Base-by-base conservation (phyloP, 169 alveolate species). In the Plasmodium gallinaceum region DNA sequence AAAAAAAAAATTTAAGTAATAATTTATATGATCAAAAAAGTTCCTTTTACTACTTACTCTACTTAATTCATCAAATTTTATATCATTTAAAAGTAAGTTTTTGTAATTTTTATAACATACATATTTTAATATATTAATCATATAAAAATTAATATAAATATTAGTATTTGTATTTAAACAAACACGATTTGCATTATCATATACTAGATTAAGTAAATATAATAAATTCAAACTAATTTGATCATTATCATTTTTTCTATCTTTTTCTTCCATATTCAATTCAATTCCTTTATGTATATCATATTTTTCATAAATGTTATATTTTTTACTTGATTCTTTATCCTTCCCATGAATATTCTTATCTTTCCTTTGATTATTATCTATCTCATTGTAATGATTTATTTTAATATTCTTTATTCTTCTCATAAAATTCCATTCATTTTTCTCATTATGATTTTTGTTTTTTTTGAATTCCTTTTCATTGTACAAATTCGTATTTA, bases 131-230 rank as follows among this genome's bases (percentile, higher is more conserved):
- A 80, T 80, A 39, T 80, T 80, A 10, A 80, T 52, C 71, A 66
- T 45, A 60, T 80, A 80, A 60, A 80, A 52, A 20, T 66, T 66
- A 5, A 80, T 52, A 37, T 66, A 52, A 32, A 66, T 66, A n/a
- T 80, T 80, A 24, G 90, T 66, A 7, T 80, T 70, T 7, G 90
- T 80, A 10, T 80, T 70, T 20, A 65, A 22, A 39, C 90, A 80
- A 45, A 80, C 42, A 14, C 90, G 45, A 66, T 42, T 66, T 3
- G 54, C 72, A 57, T 66, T 66, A 61, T 80, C 90, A 58, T 80
- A 80, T 52, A 70, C 52, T 66, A 65, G 66, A n/a, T 80, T 80
- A 6, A 80, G 48, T 26, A 80, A 32, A 66, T 66, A 61, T 10
- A 80, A 37, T 16, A 80, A 58, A 39, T 80, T 80, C 6, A 80